These are phyloP conservation scores for Talaromyces sp. DNA, from an alignment of 2,329 filamentous ascomycete genomes.

Conservation along the genomic window DNA sequence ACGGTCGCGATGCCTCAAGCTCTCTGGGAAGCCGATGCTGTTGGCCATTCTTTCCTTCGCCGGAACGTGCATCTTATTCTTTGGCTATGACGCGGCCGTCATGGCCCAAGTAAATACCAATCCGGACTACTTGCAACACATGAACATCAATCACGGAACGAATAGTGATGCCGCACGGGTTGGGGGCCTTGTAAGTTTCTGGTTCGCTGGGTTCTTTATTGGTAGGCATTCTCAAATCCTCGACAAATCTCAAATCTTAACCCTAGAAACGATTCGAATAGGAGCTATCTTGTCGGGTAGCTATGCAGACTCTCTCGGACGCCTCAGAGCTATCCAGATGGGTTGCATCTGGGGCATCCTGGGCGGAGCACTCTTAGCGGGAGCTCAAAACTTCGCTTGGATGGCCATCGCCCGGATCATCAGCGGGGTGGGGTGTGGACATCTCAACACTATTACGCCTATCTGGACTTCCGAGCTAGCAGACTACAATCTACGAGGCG, in stretches of 20 bases:
- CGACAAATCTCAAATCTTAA: background rate
- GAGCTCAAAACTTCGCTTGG: constrained; percentile 21
- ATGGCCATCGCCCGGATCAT: constrained; percentile 20
- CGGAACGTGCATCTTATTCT: constrained; percentile 18
- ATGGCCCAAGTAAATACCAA: constrained; percentile 25
- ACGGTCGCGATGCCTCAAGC: background rate
- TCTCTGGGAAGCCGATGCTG: background rate
- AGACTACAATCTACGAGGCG: constrained; percentile 19
- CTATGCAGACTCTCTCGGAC: constrained; percentile 22
- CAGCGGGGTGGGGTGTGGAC: constrained; percentile 23
- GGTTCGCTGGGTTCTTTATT: constrained; percentile 22
- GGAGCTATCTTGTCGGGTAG: constrained; percentile 21
- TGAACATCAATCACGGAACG: constrained; percentile 17
- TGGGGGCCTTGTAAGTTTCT: constrained; percentile 22
- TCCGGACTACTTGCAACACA: constrained; percentile 18
- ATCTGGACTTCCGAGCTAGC: constrained; percentile 24
- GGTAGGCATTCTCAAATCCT: constrained; percentile 6
- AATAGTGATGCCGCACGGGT: constrained; percentile 19
- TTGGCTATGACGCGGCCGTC: constrained; percentile 20
- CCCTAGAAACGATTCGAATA: constrained; percentile 3
- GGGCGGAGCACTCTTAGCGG: constrained; percentile 18
- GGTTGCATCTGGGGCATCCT: constrained; percentile 22
- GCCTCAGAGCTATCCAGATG: constrained; percentile 21
- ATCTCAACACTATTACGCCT: constrained; percentile 22
- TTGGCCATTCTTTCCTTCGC: constrained; percentile 2